These are phyloP conservation scores for Ustilago vetiveriae DNA, from an alignment of 1,284 basidiomycete species.

Conservation along the genomic window DNA sequence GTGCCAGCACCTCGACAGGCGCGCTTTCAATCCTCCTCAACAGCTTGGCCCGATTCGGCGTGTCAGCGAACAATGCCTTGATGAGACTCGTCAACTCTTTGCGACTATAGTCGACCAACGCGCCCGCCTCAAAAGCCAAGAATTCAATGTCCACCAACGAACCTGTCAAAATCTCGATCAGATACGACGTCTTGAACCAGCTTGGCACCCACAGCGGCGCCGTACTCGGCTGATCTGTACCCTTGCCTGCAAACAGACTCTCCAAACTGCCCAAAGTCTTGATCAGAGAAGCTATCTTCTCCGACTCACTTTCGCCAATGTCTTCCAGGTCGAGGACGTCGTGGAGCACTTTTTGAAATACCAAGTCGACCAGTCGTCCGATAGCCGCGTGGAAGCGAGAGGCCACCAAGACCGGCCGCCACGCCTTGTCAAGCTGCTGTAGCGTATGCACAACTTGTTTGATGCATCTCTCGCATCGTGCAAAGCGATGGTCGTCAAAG, in stretches of 20 bases:
- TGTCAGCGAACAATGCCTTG: slow-evolving; percentile 81
- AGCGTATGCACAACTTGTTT: slow-evolving; percentile 77
- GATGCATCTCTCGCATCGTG: slow-evolving; percentile 79
- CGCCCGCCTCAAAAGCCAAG: slow-evolving; percentile 84
- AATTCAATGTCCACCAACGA: slow-evolving; percentile 80
- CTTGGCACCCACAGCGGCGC: slow-evolving; percentile 59
- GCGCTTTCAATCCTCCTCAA: slow-evolving; percentile 53
- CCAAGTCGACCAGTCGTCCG: slow-evolving; percentile 79
- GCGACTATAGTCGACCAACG: slow-evolving; percentile 86
- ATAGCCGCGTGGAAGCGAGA: slow-evolving; percentile 68
- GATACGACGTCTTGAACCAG: slow-evolving; percentile 65
- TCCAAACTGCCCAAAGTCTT: slow-evolving; percentile 79
- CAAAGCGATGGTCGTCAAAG: slow-evolving; percentile 78
- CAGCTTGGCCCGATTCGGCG: slow-evolving; percentile 51
- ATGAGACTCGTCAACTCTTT: slow-evolving; percentile 84
- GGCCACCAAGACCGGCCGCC: slow-evolving; percentile 74
- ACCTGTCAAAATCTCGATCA: slow-evolving; percentile 62
- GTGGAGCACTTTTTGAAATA: slow-evolving; percentile 76
- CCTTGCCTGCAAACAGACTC: slow-evolving; percentile 76
- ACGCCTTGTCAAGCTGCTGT: slow-evolving; percentile 74
- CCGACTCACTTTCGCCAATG: slow-evolving; percentile 89
- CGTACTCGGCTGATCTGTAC: slow-evolving; percentile 66
- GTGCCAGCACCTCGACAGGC: slow-evolving; percentile 29
- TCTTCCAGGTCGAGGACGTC: slow-evolving; percentile 83
- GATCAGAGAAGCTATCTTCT: slow-evolving; percentile 82